Evolutionary conservation across 2,329 filamentous ascomycete species (phyloP), one percentile per base, ranked within the genome.

Genomic region (Pseudopithomyces maydicus): DNA sequence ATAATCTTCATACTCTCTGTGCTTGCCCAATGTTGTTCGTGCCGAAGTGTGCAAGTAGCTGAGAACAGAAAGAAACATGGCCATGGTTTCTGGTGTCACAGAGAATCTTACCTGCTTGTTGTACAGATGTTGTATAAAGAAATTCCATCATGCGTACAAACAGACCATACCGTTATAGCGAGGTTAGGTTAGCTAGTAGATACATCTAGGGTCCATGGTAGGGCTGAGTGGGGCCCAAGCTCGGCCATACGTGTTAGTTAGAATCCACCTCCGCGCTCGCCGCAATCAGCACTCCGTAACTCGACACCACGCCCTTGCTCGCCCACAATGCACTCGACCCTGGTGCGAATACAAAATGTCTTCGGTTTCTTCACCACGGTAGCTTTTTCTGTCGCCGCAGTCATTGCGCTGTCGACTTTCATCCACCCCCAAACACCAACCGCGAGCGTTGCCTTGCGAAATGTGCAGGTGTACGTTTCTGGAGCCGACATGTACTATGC

Each of bases 281-380:
- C 35, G 33, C 52, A 49, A 38, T 39, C 38, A 15, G 46, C 50
- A 39, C 59, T 43, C 29, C 33, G 52, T 45, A 41, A 19, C 42
- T 29, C 22, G n/a, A 41, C 33, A 41, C 35, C 36, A 38, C 41
- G 20, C 22, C 33, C 48, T 23, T 36, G 5, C 17, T 36, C 29
- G n/a, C 52, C 56, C 63, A 70, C 44, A 36, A 98, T 99, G 95
- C 89, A 97, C 79, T 96, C 91, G 73, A 86, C 90, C 45, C 79
- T 96, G 47, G 92, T 90, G 61, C 91, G 95, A 66, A 78, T 89
- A 65, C 95, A 99, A 79, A 94, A 92, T 80, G 89, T 92, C 76
- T 99, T 99, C 76, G 92, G 95, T 77, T 97, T 96, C 86, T 97
- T 98, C 83, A 98, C 95, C 17, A 96, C 92, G 23, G 92, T 97